Evolutionary conservation across 2,329 filamentous ascomycete species (phyloP), one percentile per base, ranked within the genome.

Genomic region (Cercospora zeae-maydis): DNA sequence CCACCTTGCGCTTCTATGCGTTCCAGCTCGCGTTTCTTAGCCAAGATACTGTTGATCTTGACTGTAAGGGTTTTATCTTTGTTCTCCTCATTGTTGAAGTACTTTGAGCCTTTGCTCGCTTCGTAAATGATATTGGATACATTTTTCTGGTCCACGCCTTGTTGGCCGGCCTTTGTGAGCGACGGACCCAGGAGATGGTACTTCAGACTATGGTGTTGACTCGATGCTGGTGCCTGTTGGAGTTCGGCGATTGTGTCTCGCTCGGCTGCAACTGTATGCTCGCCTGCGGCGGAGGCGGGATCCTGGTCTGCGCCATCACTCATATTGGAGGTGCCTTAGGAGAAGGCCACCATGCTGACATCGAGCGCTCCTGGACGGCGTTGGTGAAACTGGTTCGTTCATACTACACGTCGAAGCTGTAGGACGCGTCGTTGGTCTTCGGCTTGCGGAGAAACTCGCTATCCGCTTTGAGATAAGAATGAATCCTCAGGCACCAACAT

Each of bases 111-210:
- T 75, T 96, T 97, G 14, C 92, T 97, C 10, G 93, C 92, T 75
- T 96, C 92, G 78, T 97, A 98, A 64, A 99, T 99, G 69, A 98
- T 88, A 71, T 98, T 93, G 2, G 93, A 96, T 55, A 99, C 92
- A 80, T 95, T 96, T 67, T 84, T 84, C 78, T 98, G 95, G 72
- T 99, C 92, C n/a, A 98, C 93, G 14, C 86, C 83, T 72, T 96
- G 92, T 75, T 98, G 93, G 1, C 95, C 95, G 31, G 93, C 91
- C 76, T 99, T 99, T 21, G 92, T 93, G 58, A 98, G 80, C 5
- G 93, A 97, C 0, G 93, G 93, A 0, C 95, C 95, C 0, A 98
- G 82, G 0, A 98, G 84, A 61, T 89, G 89, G 76, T 98, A 96
- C 73, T 96, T 97, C 61, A 98, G 82, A 3, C 90, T 92, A 60